phyloP scores from a whole-genome alignment of 768 basidiomycete genomes.

The Candolleomyces efflorescens region DNA sequence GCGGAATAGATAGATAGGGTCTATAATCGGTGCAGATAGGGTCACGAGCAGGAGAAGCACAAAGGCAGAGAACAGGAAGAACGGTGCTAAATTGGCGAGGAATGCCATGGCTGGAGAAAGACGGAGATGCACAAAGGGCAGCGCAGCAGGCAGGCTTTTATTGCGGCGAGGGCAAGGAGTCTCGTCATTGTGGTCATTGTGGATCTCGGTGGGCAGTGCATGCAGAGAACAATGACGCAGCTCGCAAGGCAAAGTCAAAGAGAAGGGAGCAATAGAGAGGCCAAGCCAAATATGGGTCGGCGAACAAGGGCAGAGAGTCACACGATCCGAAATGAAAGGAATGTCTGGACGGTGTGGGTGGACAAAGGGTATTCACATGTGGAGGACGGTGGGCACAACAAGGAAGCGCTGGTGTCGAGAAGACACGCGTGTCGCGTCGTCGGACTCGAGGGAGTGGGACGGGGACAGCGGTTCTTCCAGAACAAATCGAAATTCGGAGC shows the following conservation, averaged over 20 bases:
- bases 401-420: too few species aligned
- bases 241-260: too few species aligned
- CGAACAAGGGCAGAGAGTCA: background rate
- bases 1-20: constrained; percentile 51
- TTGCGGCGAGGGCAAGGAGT: background rate
- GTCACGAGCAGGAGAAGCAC: constrained; percentile 59
- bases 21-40: constrained; percentile 57
- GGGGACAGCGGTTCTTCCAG: background rate
- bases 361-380: too few species aligned
- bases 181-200: background rate
- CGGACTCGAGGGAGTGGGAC: background rate
- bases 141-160: constrained; percentile 8
- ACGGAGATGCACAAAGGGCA: background rate
- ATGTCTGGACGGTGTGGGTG: background rate
- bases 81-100: constrained; percentile 30
- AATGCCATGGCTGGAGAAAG: constrained; percentile 17
- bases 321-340: background rate
- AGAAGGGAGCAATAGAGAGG: too few species aligned
- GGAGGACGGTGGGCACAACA: too few species aligned
- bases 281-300: background rate
- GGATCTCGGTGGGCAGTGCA: too few species aligned
- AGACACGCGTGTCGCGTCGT: background rate
- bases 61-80: constrained; percentile 49
- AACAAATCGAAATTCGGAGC: background rate
- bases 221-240: too few species aligned